phyloP scores from a whole-genome alignment of 306 rosid species.

The Cotoneaster glaucophyllus region DNA sequence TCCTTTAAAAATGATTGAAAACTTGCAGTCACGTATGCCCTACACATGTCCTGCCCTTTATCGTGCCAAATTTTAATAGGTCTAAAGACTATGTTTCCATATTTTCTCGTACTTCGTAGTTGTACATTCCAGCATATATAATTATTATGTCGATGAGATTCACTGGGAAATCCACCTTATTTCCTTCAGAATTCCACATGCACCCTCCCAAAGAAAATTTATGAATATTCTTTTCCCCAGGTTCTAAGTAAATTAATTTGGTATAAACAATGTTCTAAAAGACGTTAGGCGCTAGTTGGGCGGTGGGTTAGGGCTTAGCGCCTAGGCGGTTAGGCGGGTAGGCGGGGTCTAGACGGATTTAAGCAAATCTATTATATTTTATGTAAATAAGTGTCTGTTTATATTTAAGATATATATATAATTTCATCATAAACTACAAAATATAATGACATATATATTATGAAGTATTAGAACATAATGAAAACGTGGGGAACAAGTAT shows the following conservation, averaged over 20 bases:
- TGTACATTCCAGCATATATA: not conserved
- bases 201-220: not conserved
- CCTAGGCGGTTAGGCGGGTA: too few relatives aligned
- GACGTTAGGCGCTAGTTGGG: too few relatives aligned
- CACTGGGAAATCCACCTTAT: not conserved
- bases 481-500: too few relatives aligned
- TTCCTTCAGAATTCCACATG: not conserved
- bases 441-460: too few relatives aligned
- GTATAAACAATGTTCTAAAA: too few relatives aligned
- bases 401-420: too few relatives aligned
- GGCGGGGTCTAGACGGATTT: too few relatives aligned
- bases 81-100: not conserved
- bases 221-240: not conserved
- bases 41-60: not conserved
- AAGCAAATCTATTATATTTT: too few relatives aligned
- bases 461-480: too few relatives aligned
- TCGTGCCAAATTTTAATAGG: conserved; percentile 1
- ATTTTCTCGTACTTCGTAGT: not conserved
- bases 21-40: not conserved
- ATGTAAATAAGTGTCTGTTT: too few relatives aligned
- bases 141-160: not conserved
- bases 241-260: not conserved
- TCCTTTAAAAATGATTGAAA: conserved; percentile 2
- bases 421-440: too few relatives aligned
- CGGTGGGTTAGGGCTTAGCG: accelerated